Percentiles rank a stretch among this genome's conserved stretches.
Conservation (phyloP, 176 grass and related monocot genomes). For the Alopecurus myosuroides region DNA sequence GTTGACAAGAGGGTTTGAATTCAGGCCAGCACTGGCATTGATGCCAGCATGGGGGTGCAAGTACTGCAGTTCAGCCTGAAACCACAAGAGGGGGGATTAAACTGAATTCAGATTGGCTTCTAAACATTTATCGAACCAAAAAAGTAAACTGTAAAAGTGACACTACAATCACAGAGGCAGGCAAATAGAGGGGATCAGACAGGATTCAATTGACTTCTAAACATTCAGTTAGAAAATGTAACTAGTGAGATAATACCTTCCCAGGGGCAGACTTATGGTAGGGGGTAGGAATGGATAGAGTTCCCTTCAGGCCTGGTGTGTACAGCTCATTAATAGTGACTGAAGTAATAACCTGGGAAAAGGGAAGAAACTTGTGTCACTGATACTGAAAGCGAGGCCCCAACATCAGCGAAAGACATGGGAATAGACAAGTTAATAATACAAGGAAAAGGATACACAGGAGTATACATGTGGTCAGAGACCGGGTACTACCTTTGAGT, state of each 20-base stretch:
- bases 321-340: slow-evolving; percentile 51
- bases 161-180: slow-evolving; percentile 36
- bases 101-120: not conserved
- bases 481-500: slow-evolving; percentile 50
- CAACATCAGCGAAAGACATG: not conserved
- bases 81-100: not conserved
- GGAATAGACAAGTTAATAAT: not conserved
- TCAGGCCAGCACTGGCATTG: slow-evolving; percentile 52
- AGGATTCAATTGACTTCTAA: not conserved
- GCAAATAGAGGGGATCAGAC: slow-evolving; percentile 42
- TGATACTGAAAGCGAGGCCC: not conserved
- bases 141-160: not conserved
- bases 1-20: slow-evolving; percentile 62
- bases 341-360: slow-evolving; percentile 58
- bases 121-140: not conserved
- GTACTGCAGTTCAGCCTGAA: slow-evolving; percentile 77
- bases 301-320: slow-evolving; percentile 62
- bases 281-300: slow-evolving; percentile 60
- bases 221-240: not conserved
- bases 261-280: slow-evolving; percentile 39
- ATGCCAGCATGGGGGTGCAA: slow-evolving; percentile 67
- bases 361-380: not conserved
- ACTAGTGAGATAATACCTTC: slow-evolving; percentile 31
- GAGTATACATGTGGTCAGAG: too few species aligned
- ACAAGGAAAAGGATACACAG: not conserved